A percentile compares a stretch with the other conserved stretches of the same genome.
phyloP scores from a whole-genome alignment of 768 basidiomycete genomes.

The Cyclocybe cylindracea region DNA sequence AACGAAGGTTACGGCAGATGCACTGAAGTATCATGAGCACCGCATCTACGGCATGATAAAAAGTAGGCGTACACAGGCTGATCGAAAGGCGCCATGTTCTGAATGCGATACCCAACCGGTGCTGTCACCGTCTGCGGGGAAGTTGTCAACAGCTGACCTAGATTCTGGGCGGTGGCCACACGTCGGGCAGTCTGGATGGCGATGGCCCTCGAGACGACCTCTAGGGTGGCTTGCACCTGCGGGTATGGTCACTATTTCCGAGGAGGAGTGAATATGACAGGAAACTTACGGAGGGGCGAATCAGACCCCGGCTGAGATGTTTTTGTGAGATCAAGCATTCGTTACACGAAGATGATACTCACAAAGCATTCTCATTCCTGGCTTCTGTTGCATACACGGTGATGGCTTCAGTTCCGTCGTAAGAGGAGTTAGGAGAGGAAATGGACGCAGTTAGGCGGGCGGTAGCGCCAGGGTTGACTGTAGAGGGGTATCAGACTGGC shows the following conservation, averaged over 20 bases:
- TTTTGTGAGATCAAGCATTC: neutral
- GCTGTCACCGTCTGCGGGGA: slow-evolving; percentile 52
- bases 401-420: slow-evolving; percentile 49
- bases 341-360: slow-evolving; percentile 21
- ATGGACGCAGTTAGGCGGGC: slow-evolving; percentile 37
- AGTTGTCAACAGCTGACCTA: slow-evolving; percentile 35
- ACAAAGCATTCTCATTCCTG: slow-evolving; percentile 64
- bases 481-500: neutral
- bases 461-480: slow-evolving; percentile 45
- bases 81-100: slow-evolving; percentile 60
- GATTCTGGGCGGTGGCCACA: slow-evolving; percentile 27
- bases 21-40: slow-evolving; percentile 29
- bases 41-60: neutral
- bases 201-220: slow-evolving; percentile 33
- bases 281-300: slow-evolving; percentile 29
- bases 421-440: slow-evolving; percentile 38
- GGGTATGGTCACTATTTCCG: neutral
- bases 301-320: slow-evolving; percentile 30
- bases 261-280: neutral
- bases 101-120: slow-evolving; percentile 48
- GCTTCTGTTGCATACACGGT: slow-evolving; percentile 50
- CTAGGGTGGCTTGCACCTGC: slow-evolving; percentile 36
- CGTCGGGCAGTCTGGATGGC: slow-evolving; percentile 29
- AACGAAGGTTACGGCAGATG: slow-evolving; percentile 51
- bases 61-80: slow-evolving; percentile 48